Conservation (phyloP, 768 basidiomycete genomes). For the Xanthoconium stramineum region DNA sequence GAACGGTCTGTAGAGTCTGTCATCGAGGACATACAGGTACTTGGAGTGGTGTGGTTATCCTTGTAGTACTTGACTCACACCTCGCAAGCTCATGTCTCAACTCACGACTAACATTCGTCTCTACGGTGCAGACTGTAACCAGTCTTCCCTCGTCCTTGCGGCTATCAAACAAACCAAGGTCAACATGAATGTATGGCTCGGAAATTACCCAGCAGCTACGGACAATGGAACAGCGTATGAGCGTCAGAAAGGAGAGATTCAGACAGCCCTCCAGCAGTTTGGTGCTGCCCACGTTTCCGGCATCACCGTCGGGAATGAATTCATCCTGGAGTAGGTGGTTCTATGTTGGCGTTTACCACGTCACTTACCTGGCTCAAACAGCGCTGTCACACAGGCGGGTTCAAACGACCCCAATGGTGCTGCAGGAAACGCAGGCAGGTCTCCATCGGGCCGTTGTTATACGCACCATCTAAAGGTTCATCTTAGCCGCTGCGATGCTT, state of each 20-base stretch:
- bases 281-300: constrained; percentile 76
- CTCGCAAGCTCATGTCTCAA: constrained; percentile 71
- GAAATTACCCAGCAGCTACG: constrained; percentile 60
- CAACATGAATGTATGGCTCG: constrained; percentile 76
- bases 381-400: constrained; percentile 55
- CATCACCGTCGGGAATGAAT: constrained; percentile 91
- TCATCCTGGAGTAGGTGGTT: constrained; percentile 64
- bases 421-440: constrained; percentile 45
- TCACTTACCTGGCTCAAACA: constrained; percentile 26
- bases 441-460: not conserved
- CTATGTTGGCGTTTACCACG: not conserved
- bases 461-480: not conserved
- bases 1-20: constrained; percentile 41
- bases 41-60: constrained; percentile 7
- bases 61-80: constrained; percentile 4
- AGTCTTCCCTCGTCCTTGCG: constrained; percentile 76
- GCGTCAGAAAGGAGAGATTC: constrained; percentile 68
- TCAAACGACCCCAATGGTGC: constrained; percentile 53
- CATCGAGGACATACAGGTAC: constrained; percentile 69
- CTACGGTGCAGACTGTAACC: constrained; percentile 88
- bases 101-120: constrained; percentile 77
- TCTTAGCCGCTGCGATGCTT: constrained; percentile 56
- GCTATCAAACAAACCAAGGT: constrained; percentile 91
- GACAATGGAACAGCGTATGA: constrained; percentile 68
- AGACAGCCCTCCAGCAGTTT: constrained; percentile 68